Evolutionary conservation across 176 grass and related monocot species (phyloP).

Genomic region (Aegilops sharonensis): DNA sequence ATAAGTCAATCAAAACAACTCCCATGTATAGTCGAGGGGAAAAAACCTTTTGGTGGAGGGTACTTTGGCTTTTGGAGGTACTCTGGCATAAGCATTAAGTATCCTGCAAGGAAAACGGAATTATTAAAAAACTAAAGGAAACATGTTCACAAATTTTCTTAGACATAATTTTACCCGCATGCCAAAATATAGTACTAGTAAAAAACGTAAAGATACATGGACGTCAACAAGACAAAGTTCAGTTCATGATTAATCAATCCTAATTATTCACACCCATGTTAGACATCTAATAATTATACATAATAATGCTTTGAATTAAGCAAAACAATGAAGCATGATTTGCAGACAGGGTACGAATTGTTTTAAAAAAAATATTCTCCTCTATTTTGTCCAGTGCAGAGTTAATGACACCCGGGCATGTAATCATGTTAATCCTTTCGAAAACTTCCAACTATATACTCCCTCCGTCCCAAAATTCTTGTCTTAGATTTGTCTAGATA

Average conservation of each 20-base stretch:
- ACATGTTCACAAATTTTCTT: background rate
- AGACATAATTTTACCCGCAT: background rate
- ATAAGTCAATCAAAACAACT: constrained; percentile 3
- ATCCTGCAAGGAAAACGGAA: constrained; percentile 49
- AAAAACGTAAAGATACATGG: background rate
- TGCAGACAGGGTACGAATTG: background rate
- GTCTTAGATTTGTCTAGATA: no score
- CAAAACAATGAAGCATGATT: background rate
- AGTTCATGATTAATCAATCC: background rate
- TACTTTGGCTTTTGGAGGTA: constrained; percentile 80
- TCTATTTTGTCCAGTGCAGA: no score
- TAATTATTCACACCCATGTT: background rate
- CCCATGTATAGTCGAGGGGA: background rate
- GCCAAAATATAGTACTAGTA: background rate
- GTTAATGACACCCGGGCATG: no score
- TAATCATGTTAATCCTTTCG: background rate
- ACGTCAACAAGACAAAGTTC: background rate
- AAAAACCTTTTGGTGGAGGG: constrained; percentile 65
- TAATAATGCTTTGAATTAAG: background rate
- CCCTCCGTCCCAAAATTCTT: no score
- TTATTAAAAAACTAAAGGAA: background rate
- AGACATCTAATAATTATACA: background rate
- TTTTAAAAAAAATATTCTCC: background rate
- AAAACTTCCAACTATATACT: background rate
- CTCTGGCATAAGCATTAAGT: constrained; percentile 85